Evolutionary conservation across 1,284 basidiomycete genomes (phyloP), one percentile per base, ranked within the genome.

Genomic region (Apiotrichum siamense): DNA sequence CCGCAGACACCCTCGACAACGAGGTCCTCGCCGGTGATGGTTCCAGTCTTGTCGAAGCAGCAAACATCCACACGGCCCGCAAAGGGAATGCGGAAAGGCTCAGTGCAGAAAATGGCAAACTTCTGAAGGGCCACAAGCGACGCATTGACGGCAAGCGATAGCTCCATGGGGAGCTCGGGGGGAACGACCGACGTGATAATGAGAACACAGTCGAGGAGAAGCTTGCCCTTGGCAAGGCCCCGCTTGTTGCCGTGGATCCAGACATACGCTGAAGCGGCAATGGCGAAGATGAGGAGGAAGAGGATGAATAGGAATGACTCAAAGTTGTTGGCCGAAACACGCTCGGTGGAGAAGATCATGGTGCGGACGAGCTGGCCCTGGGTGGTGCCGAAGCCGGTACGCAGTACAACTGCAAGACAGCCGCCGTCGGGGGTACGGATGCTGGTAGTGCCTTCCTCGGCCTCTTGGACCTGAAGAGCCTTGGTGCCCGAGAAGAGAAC

Each of bases 21-120:
- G n/a, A 97, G 76, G 71, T 92, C 85, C 72, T 96, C 91, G 1
- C 89, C 88, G 0, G 92, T 97, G 58, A 97, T 94, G 0, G 92
- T 97, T 27, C 92, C 93, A 0, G 92, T 97, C 79, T 97, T 97
- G 76, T 97, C 92, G 63, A 97, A 97, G 75, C 93, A 97, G 73
- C 92, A 97, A 12, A 97, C 86, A 61, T 97, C 92, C 7, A 97
- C 90, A 26, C 88, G 82, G 7, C 93, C 92, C 11, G 92, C 92
- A 56, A 79, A 87, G 0, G 93, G 91, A 60, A 97, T 97, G 24
- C 93, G 83, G 82, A 97, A 97, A 0, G 92, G 92, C 66, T 97
- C 92, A 12, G 92, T 97, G 70, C 92, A 97, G 77, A 93, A 97
- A 56, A 97, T 97, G 9, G 91, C 86, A 70, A 79, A 89, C 75